Conservation (phyloP, 164 flowering plant genomes). For the Protea cynaroides region DNA sequence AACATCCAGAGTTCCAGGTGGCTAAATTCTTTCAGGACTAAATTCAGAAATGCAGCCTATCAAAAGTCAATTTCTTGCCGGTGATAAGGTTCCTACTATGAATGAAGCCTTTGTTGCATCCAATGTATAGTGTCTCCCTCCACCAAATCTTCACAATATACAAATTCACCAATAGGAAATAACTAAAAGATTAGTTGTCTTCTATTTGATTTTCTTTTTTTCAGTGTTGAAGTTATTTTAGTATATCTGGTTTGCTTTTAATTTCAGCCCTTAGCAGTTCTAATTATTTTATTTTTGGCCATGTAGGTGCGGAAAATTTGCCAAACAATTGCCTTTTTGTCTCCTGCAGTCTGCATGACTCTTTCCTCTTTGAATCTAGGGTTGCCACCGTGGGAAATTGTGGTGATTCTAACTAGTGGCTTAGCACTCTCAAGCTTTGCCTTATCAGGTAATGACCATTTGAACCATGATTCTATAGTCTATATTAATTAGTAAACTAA, state of each 20-base stretch:
- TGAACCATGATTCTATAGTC: background rate
- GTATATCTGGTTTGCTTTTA: background rate
- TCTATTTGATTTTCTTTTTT: too few relatives aligned
- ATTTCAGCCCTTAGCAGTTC: slow-evolving; percentile 3
- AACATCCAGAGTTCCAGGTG: too few relatives aligned
- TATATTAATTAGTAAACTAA: background rate
- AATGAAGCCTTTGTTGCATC: too few relatives aligned
- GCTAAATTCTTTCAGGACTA: too few relatives aligned
- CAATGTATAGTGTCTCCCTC: too few relatives aligned
- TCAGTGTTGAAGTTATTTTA: background rate
- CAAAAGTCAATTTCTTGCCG: too few relatives aligned
- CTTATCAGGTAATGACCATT: slow-evolving; percentile 57
- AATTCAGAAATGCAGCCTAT: too few relatives aligned
- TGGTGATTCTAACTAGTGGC: slow-evolving; percentile 73
- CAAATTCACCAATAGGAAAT: too few relatives aligned
- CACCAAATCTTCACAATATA: too few relatives aligned
- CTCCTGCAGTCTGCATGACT: slow-evolving; percentile 92
- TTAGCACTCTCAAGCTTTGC: slow-evolving; percentile 97
- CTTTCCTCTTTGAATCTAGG: slow-evolving; percentile 82
- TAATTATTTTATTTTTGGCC: slow-evolving; percentile 6
- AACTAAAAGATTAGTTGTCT: too few relatives aligned
- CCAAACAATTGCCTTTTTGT: slow-evolving; percentile 83
- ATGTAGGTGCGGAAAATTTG: slow-evolving; percentile 87
- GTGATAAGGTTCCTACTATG: too few relatives aligned
- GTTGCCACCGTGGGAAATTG: slow-evolving; percentile 85